Evolutionary conservation across 179 eudicot species (phyloP), one percentile per base, ranked within the genome.

Genomic region (Pouteria campechiana): DNA sequence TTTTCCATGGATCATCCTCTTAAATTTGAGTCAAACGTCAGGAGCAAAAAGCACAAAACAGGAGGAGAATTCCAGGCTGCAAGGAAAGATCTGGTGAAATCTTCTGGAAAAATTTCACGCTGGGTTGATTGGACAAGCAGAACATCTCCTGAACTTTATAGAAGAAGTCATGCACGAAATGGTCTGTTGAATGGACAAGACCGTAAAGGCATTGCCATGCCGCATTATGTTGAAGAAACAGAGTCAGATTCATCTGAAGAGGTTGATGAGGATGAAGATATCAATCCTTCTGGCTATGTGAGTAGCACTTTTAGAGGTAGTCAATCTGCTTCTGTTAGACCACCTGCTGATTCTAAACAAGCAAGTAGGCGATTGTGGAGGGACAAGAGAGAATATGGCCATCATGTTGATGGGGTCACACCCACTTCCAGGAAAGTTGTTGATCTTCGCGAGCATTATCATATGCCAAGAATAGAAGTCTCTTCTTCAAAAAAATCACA

Each of bases 181-280:
- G 88, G 75, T 60, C 68, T 67, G 50, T 51, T 60, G 33, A 72
- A 55, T 22, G 32, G 43, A 38, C 48, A 48, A 37, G 55, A 68
- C 33, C 16, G 35, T 30, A 58, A 67, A 45, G 76, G 69, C 36
- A 50, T 50, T 18, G 64, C 70, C 46, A 51, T 44, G 52, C 62
- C 50, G 31, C 25, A 28, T 19, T 69, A 62, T 47, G 67, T 61
- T 38, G 98, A 75, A 52, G 96, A 90, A 49, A 87, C 96, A 33
- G 96, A 82, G 40, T 87, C 94, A 10, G 96, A 75, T 61, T 82
- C 99, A 21, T 92, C 96, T 16, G 92, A 71, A 50, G 72, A 69
- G 41, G 52, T 52, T 46, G 80, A 67, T 47, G 83, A 63, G 14
- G 76, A 64, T 40, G 89, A 72, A 29, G 84, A 82, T 50, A 64